Conservation (phyloP, 768 basidiomycete genomes). For the Panaeolus cyanescens region DNA sequence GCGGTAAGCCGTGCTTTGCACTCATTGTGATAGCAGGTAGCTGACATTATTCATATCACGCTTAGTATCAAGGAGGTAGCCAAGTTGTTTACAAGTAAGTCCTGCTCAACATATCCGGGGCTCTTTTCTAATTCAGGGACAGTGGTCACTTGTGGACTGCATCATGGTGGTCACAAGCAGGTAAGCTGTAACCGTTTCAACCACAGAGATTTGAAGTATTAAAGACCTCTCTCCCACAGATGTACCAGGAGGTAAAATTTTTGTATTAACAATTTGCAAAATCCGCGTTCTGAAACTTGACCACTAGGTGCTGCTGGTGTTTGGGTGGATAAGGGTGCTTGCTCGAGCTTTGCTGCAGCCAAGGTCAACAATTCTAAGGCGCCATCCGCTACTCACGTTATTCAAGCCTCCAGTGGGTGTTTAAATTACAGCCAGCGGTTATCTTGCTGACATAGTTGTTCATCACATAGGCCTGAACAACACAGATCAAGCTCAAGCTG, state of each 20-base stretch:
- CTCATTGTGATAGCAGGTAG: too few species aligned
- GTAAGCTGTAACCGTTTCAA: conserved; percentile 19
- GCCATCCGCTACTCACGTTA: background rate
- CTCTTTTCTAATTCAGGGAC: background rate
- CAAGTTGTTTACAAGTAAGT: conserved; percentile 24
- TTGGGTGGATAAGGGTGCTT: conserved; percentile 37
- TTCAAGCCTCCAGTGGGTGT: background rate
- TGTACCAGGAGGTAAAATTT: conserved; percentile 27
- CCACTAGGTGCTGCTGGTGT: conserved; percentile 28
- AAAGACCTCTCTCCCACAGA: conserved; percentile 15
- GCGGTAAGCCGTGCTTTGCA: too few species aligned
- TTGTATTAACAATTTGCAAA: background rate
- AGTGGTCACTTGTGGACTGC: conserved; percentile 55
- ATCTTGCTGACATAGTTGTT: too few species aligned
- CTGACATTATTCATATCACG: background rate
- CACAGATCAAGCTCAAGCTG: background rate
- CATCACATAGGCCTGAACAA: background rate
- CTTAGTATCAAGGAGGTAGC: conserved; percentile 44
- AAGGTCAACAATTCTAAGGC: background rate
- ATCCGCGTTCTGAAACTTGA: background rate
- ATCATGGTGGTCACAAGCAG: conserved; percentile 47
- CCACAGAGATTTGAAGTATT: background rate
- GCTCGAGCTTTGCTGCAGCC: conserved; percentile 12
- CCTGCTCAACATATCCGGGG: background rate
- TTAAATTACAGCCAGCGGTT: background rate